Evolutionary conservation across 208 protist species (phyloP).

Genomic region (Leishmania turanica): DNA sequence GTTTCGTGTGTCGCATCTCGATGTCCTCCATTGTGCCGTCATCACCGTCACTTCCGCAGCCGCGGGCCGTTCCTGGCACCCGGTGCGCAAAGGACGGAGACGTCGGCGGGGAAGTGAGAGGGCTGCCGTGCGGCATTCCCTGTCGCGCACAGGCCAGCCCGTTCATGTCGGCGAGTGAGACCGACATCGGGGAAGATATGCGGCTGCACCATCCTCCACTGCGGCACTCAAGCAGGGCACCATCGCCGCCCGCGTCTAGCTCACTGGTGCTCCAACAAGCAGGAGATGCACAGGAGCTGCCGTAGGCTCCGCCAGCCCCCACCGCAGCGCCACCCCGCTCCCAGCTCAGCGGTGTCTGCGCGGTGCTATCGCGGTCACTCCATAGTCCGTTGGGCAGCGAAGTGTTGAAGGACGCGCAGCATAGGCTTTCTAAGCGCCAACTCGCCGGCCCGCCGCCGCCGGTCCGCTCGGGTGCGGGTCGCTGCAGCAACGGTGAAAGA

Average conservation of each 20-base stretch:
- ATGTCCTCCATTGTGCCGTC: constrained; percentile 32
- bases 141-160: neutral
- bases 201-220: neutral
- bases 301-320: too few relatives aligned
- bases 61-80: neutral
- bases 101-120: neutral
- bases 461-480: neutral
- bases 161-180: neutral
- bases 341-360: constrained; percentile 15
- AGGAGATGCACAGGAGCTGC: neutral
- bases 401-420: constrained; percentile 15
- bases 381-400: neutral
- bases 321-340: neutral
- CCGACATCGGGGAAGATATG: neutral
- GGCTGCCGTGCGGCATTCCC: neutral
- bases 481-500: neutral
- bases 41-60: constrained; percentile 1
- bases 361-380: constrained; percentile 5
- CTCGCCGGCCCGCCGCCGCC: neutral
- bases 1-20: constrained; percentile 19
- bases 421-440: constrained; percentile 25
- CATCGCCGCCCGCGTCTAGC: neutral
- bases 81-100: neutral
- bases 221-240: neutral
- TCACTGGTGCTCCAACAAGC: neutral